Evolutionary conservation across 2,329 filamentous ascomycete genomes (phyloP).

Genomic region (Phyllachora maydis): DNA sequence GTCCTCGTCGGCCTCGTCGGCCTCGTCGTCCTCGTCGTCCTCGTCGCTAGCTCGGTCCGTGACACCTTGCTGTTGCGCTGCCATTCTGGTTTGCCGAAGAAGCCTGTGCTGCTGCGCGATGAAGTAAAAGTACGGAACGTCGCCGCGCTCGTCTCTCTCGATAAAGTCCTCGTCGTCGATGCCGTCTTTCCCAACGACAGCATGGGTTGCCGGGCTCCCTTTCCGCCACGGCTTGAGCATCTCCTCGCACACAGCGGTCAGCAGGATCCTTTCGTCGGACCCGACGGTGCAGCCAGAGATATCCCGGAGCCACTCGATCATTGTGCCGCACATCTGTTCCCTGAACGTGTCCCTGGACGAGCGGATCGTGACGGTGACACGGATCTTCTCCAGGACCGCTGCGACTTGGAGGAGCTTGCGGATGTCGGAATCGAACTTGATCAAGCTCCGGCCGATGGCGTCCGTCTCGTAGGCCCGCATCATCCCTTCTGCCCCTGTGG

Average conservation of each 20-base stretch:
- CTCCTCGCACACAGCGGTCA: conserved; percentile 75
- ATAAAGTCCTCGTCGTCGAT: conserved; percentile 63
- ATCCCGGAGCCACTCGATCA: conserved; percentile 89
- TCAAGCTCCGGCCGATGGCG: conserved; percentile 65
- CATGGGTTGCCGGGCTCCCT: conserved; percentile 68
- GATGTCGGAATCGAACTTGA: conserved; percentile 58
- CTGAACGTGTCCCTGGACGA: conserved; percentile 89
- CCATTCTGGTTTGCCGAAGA: conserved; percentile 9
- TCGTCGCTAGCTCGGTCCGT: too few species aligned
- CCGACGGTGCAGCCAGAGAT: conserved; percentile 80
- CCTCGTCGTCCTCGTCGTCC: conserved; percentile 46
- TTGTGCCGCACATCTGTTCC: conserved; percentile 96
- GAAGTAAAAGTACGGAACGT: conserved; percentile 13
- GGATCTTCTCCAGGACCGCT: conserved; percentile 80
- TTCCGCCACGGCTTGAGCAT: conserved; percentile 72
- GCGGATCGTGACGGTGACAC: conserved; percentile 85
- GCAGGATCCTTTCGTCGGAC: conserved; percentile 56
- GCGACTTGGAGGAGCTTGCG: conserved; percentile 56
- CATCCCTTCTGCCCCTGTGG: conserved; percentile 46
- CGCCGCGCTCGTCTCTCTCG: conserved; percentile 18
- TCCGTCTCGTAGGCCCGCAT: conserved; percentile 75
- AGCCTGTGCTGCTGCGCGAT: conserved; percentile 11
- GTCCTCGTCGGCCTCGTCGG: conserved; percentile 30
- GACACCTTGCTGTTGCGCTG: conserved; percentile 13
- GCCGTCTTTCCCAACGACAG: conserved; percentile 53